Evolutionary conservation across 306 rosid genomes (phyloP), one percentile per base, ranked within the genome.

Genomic region (Castanea mollissima): DNA sequence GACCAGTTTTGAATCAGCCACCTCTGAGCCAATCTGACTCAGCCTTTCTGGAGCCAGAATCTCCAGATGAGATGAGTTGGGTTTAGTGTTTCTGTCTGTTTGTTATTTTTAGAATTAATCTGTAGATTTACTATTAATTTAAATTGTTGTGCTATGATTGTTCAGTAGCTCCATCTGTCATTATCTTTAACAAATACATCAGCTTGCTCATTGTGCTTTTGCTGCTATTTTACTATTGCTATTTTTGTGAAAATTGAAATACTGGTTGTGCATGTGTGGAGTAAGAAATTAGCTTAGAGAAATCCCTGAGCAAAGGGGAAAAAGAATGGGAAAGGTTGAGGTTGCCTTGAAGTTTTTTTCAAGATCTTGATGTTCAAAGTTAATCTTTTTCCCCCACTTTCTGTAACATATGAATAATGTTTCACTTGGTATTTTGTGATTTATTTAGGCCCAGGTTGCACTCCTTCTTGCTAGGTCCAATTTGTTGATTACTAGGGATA

Each of bases 401-500:
- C 20, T 79, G 73, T 73, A 55, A 84, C 60, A 21, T 41, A 41
- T 35, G 58, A 76, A 71, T 57, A 41, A 46, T 78, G 82, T 68
- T 63, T 84, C 23, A 77, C 29, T 83, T 55, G 76, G 67, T 65
- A 44, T 25, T 63, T 65, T 5, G 71, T 79, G 51, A 76, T 74
- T 81, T 41, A 41, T 41, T 70, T 79, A 95, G 99, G 92, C 81
- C 85, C 81, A 74, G 87, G 90, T 95, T 69, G 92, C 92, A 34
- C 97, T 95, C 69, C 21, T 21, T 21, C 92, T 92, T 87, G 97
- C 97, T 51, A 87, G 99, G 85, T 95, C 99, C 85, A 95, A 91
- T 87, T 82, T 95, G 89, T 90, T 95, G 64, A 88, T 95, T 81
- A 90, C 97, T 68, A 90, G 99, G 87, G 92, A 91, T 83, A 89